These are phyloP conservation scores for Aspergillus persii DNA, from an alignment of 2,329 filamentous ascomycete species.

Conservation along the genomic window DNA sequence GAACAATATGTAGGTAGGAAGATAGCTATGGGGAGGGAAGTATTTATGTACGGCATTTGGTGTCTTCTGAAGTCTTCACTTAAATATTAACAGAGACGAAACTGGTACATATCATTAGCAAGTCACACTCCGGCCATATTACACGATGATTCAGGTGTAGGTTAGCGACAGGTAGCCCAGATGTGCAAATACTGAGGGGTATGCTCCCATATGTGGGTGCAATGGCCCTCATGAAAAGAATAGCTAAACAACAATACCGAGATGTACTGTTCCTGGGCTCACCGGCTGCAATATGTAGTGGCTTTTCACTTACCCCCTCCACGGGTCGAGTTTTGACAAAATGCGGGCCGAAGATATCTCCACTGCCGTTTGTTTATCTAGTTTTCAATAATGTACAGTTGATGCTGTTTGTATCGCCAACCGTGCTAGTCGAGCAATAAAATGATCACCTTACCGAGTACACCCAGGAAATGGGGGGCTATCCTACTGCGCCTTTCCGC, in stretches of 20 bases:
- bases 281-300: too few species aligned
- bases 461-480: too few species aligned
- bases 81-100: not conserved
- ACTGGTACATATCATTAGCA: not conserved
- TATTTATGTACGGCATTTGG: not conserved
- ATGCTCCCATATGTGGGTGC: too few species aligned
- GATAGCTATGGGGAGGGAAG: not conserved
- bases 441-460: too few species aligned
- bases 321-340: too few species aligned
- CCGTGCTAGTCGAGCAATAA: too few species aligned
- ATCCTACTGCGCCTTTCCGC: not conserved
- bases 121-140: not conserved
- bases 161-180: not conserved
- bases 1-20: not conserved
- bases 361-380: too few species aligned
- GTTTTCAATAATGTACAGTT: not conserved
- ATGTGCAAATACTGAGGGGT: not conserved
- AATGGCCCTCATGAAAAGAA: too few species aligned
- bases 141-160: not conserved
- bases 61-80: not conserved
- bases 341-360: too few species aligned
- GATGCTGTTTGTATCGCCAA: not conserved
- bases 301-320: too few species aligned
- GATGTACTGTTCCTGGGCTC: too few species aligned
- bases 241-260: too few species aligned